Evolutionary conservation across 306 rosid species (phyloP), one percentile per base, ranked within the genome.

Genomic region (Herpetospermum pedunculosum): DNA sequence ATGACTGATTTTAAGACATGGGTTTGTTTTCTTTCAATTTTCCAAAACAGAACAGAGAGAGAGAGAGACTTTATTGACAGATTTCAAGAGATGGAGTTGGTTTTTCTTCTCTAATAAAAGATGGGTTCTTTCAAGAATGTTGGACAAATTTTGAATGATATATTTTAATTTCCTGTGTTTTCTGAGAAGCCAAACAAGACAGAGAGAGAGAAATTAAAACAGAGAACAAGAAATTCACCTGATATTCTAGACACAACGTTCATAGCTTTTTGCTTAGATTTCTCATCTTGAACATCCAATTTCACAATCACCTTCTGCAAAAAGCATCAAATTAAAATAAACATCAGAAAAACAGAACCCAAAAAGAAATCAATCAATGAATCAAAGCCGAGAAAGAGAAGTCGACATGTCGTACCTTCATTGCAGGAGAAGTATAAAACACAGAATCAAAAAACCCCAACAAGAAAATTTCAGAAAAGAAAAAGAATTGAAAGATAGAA

Each of bases 221-320:
- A n/a, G 63, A 21, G 50, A 40, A 26, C 11, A 0, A 25, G 64
- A 37, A 2, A 23, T 4, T 6, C 9, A 65, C 75, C 75, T 71
- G 75, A 26, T 28, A 71, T 5, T 11, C 75, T 50, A 8, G 75
- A 71, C 28, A 71, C 75, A n/a, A 6, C 2, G 14, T 46, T 71
- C 75, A 71, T 71, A 30, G 75, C 75, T 34, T 71, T 71, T 16
- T 71, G 75, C 75, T 71, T 71, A 2, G 60, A 16, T 30, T 71
- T 71, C 0, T 71, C 75, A 30, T 71, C 75, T 7, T 34, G 12
- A 50, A 71, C 43, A 23, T 48, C 59, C 29, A 71, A 29, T 47
- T 71, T 71, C 75, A 71, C 5, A 16, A 71, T 26, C 13, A 71
- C 60, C 16, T 71, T 71, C 75, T 71, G 59, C 75, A 70, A 9